These are phyloP conservation scores for Patellaria atrata DNA, from an alignment of 495 filamentous ascomycete genomes.

Conservation along the genomic window DNA sequence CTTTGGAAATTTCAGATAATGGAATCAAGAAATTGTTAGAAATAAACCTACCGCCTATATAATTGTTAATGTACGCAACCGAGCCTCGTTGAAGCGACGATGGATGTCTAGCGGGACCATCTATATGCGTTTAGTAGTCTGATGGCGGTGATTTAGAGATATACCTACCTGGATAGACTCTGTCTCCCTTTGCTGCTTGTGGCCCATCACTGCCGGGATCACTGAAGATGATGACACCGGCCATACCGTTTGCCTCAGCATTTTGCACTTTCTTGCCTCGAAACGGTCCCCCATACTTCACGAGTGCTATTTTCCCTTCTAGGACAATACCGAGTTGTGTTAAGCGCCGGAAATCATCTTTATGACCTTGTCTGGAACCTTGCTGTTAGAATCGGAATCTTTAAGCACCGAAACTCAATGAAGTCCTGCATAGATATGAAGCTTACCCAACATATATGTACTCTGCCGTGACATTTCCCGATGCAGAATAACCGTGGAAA, in stretches of 20 bases:
- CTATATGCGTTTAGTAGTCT: not conserved
- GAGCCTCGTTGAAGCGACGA: slow-evolving; percentile 10
- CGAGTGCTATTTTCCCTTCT: slow-evolving; percentile 19
- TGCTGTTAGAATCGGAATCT: not conserved
- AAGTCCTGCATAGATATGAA: too few relatives aligned
- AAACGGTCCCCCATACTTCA: slow-evolving; percentile 17
- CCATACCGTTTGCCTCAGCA: slow-evolving; percentile 14
- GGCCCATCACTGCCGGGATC: slow-evolving; percentile 16
- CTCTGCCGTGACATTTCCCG: slow-evolving; percentile 12
- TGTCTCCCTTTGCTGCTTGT: slow-evolving; percentile 15
- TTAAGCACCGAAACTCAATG: too few relatives aligned
- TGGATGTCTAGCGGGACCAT: slow-evolving; percentile 16
- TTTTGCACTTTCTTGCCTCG: slow-evolving; percentile 15
- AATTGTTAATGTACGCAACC: slow-evolving; percentile 11
- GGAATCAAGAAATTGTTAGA: too few relatives aligned
- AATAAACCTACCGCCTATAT: too few relatives aligned
- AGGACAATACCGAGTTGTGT: slow-evolving; percentile 8
- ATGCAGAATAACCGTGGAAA: slow-evolving; percentile 19
- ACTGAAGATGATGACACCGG: slow-evolving; percentile 14
- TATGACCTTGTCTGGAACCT: slow-evolving; percentile 6
- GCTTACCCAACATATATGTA: slow-evolving; percentile 16
- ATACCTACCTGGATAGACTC: slow-evolving; percentile 10
- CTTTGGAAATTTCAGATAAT: too few relatives aligned
- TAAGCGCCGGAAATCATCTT: slow-evolving; percentile 14
- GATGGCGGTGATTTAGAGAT: not conserved